Conservation (phyloP, 352 stramenopile species). For the Pythium chondricola region DNA sequence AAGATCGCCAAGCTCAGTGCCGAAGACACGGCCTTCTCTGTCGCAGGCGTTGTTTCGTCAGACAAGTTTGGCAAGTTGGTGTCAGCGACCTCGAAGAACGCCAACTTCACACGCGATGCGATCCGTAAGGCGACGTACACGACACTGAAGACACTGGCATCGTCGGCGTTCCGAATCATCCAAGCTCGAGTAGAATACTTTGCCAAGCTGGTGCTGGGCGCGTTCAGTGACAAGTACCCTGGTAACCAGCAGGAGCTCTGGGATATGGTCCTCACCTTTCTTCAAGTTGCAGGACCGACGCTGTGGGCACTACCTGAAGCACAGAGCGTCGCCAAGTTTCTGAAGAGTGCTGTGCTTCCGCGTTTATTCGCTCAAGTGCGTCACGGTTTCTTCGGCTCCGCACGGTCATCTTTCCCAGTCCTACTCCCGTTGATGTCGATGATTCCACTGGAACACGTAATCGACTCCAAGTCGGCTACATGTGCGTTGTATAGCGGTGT, state of each 20-base stretch:
- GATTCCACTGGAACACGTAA: conserved; percentile 50
- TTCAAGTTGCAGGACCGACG: conserved; percentile 35
- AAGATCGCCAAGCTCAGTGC: conserved; percentile 36
- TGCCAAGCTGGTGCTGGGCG: conserved; percentile 62
- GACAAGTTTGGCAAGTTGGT: conserved; percentile 57
- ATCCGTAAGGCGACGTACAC: conserved; percentile 66
- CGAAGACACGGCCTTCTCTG: conserved; percentile 24
- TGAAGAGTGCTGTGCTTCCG: conserved; percentile 51
- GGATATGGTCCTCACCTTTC: conserved; percentile 67
- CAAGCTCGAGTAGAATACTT: conserved; percentile 45
- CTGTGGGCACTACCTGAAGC: conserved; percentile 31
- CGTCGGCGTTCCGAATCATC: conserved; percentile 34
- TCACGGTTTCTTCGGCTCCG: conserved; percentile 74
- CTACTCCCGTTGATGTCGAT: conserved; percentile 69
- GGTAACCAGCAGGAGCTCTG: conserved; percentile 67
- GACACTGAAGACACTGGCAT: conserved; percentile 45
- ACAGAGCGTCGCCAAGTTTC: conserved; percentile 52
- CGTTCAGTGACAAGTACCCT: conserved; percentile 60
- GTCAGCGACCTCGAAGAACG: conserved; percentile 60
- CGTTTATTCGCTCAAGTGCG: conserved; percentile 65
- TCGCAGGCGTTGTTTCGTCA: conserved; percentile 45
- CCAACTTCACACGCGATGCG: conserved; percentile 62
- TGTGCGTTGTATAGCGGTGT: conserved; percentile 56
- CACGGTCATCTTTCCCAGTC: conserved; percentile 55
- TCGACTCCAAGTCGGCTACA: conserved; percentile 31